These are phyloP conservation scores for Termitomyces sp. DNA, from an alignment of 768 basidiomycete genomes.

Conservation along the genomic window DNA sequence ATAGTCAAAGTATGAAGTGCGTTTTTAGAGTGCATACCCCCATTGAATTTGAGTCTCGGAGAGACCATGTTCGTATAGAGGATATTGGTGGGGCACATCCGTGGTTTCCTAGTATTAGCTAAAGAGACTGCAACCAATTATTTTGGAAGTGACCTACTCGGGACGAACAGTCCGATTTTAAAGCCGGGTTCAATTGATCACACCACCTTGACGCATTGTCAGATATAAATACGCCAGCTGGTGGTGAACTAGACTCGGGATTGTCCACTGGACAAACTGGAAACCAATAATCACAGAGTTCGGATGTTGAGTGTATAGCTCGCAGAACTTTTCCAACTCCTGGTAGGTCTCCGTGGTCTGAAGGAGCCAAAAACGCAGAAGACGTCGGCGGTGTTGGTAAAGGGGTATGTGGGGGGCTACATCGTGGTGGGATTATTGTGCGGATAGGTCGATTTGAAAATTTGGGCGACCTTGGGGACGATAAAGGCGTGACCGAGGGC, in stretches of 20 bases:
- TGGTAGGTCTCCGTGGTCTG: neutral
- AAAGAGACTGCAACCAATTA: neutral
- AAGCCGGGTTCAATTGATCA: neutral
- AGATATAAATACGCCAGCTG: conserved; percentile 1
- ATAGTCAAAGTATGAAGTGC: neutral
- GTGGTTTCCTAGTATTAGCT: conserved; percentile 3
- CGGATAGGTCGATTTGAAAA: conserved; percentile 18
- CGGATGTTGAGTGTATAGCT: conserved; percentile 18
- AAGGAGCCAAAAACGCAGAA: conserved; percentile 8
- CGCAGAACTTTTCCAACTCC: conserved; percentile 12
- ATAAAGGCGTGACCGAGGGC: conserved; percentile 33
- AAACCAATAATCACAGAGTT: conserved; percentile 9
- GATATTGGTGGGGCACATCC: neutral
- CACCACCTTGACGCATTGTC: neutral
- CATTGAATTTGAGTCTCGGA: conserved; percentile 29
- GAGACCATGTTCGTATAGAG: neutral
- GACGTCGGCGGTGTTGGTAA: conserved; percentile 28
- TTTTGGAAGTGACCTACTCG: conserved; percentile 2
- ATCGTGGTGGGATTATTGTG: conserved; percentile 25
- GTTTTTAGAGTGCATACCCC: conserved; percentile 38
- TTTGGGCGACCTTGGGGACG: conserved; percentile 11
- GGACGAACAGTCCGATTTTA: neutral
- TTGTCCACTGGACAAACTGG: conserved; percentile 14
- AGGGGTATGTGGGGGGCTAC: conserved; percentile 32
- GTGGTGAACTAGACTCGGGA: conserved; percentile 18